Percentiles rank a stretch among this genome's conserved stretches.
Evolutionary conservation across 2,329 filamentous ascomycete genomes (phyloP).

Genomic region (Aspergillus clavatus): DNA sequence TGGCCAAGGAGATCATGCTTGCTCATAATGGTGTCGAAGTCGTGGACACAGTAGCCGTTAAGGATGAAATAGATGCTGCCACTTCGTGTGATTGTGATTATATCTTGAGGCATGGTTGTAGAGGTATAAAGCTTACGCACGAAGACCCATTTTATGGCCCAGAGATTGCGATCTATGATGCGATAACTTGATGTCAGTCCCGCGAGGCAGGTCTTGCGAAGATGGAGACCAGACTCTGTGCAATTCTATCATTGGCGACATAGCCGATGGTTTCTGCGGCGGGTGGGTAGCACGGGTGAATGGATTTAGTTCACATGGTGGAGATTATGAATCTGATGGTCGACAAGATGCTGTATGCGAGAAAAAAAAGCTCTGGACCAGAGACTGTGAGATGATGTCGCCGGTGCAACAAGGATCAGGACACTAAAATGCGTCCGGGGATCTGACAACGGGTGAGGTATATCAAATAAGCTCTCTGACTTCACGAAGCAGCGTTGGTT

Average conservation of each 20-base stretch:
- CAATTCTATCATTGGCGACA: slow-evolving; percentile 7
- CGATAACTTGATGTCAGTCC: slow-evolving; percentile 7
- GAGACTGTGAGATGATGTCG: too few species aligned
- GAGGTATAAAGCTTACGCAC: slow-evolving; percentile 5
- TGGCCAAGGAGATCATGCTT: slow-evolving; percentile 68
- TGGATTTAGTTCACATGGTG: background rate
- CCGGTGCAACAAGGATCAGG: too few species aligned
- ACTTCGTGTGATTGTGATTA: slow-evolving; percentile 1
- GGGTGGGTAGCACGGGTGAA: slow-evolving; percentile 12
- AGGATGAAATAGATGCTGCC: slow-evolving; percentile 64
- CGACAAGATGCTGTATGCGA: too few species aligned
- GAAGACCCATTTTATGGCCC: slow-evolving; percentile 5
- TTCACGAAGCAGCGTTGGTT: too few species aligned
- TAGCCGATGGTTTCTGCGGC: slow-evolving; percentile 8
- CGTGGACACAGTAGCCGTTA: slow-evolving; percentile 71
- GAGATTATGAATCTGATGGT: background rate
- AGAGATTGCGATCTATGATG: slow-evolving; percentile 1
- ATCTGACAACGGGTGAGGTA: too few species aligned
- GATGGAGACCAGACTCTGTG: slow-evolving; percentile 6
- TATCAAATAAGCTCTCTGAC: too few species aligned
- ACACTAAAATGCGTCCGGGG: too few species aligned
- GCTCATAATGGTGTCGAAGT: slow-evolving; percentile 58
- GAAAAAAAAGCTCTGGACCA: too few species aligned
- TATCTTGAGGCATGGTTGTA: background rate
- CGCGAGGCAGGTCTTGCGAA: slow-evolving; percentile 3